A percentile compares a stretch with the other conserved stretches of the same genome.
Evolutionary conservation across 805 yeast species (phyloP).

Genomic region (Peterozyma xylosa): DNA sequence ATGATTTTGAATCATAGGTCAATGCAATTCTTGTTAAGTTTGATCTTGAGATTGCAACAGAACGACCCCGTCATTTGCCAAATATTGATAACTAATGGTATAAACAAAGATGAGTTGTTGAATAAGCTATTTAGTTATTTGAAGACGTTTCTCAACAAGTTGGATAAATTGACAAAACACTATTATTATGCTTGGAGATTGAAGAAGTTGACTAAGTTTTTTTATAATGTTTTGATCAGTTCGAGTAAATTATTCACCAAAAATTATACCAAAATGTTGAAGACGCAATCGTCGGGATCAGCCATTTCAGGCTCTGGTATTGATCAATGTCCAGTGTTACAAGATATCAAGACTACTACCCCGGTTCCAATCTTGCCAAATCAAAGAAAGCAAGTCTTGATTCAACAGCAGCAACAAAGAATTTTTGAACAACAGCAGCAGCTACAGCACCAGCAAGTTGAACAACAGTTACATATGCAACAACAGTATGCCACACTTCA

Average conservation of each 20-base stretch:
- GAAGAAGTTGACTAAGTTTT: constrained; percentile 31
- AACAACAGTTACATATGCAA: constrained; percentile 9
- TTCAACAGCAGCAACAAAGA: not conserved
- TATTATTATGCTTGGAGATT: constrained; percentile 41
- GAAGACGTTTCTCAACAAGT: constrained; percentile 25
- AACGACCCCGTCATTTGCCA: constrained; percentile 25
- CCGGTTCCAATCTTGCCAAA: constrained; percentile 7
- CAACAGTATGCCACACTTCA: not conserved
- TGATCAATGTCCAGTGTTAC: constrained; percentile 12
- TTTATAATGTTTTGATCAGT: constrained; percentile 25
- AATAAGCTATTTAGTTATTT: constrained; percentile 24
- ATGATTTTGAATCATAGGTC: constrained; percentile 49
- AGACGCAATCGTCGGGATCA: not conserved
- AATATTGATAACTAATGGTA: constrained; percentile 23
- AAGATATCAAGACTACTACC: constrained; percentile 8
- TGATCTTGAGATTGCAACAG: constrained; percentile 38
- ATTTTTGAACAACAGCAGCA: not conserved
- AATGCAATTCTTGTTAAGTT: constrained; percentile 49
- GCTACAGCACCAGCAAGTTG: constrained; percentile 1
- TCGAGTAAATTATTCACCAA: constrained; percentile 25
- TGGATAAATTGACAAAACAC: constrained; percentile 26
- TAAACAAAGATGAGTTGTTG: constrained; percentile 24
- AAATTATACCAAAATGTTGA: constrained; percentile 19
- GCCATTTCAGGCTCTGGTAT: not conserved
- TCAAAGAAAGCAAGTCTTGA: constrained; percentile 4